These are phyloP conservation scores for Massarina eburnea DNA, from an alignment of 2,329 filamentous ascomycete genomes.

Conservation along the genomic window DNA sequence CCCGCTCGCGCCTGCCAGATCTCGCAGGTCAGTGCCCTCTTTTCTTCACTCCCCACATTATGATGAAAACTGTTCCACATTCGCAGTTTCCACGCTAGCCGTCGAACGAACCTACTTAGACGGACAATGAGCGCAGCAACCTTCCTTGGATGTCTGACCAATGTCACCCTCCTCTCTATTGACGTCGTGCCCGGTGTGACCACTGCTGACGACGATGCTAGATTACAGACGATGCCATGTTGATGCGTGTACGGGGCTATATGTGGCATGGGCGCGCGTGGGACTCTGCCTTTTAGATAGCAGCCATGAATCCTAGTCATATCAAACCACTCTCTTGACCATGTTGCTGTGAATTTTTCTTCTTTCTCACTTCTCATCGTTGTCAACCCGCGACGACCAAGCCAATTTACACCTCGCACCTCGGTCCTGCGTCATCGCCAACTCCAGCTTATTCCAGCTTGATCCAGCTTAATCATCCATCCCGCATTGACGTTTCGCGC, in stretches of 20 bases:
- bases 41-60: conserved; percentile 36
- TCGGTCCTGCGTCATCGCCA: neutral
- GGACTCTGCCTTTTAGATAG: too few relatives aligned
- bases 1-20: neutral
- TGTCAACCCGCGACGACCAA: too few relatives aligned
- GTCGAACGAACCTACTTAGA: conserved; percentile 63
- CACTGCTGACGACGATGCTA: conserved; percentile 18
- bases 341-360: too few relatives aligned
- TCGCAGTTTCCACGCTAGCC: conserved; percentile 89
- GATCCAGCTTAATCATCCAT: conserved; percentile 5
- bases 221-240: too few relatives aligned
- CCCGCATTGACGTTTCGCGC: conserved; percentile 18
- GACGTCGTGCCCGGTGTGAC: conserved; percentile 5
- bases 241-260: too few relatives aligned
- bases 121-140: conserved; percentile 65
- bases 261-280: too few relatives aligned
- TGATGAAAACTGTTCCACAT: conserved; percentile 78
- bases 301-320: too few relatives aligned
- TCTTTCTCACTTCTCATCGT: too few relatives aligned
- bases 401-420: too few relatives aligned
- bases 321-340: too few relatives aligned
- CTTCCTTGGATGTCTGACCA: conserved; percentile 79
- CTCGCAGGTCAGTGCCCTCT: conserved; percentile 34
- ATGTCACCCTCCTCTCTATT: conserved; percentile 6
- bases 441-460: conserved; percentile 1